Base-by-base conservation (phyloP, 768 basidiomycete genomes). In the Clathrus columnatus region DNA sequence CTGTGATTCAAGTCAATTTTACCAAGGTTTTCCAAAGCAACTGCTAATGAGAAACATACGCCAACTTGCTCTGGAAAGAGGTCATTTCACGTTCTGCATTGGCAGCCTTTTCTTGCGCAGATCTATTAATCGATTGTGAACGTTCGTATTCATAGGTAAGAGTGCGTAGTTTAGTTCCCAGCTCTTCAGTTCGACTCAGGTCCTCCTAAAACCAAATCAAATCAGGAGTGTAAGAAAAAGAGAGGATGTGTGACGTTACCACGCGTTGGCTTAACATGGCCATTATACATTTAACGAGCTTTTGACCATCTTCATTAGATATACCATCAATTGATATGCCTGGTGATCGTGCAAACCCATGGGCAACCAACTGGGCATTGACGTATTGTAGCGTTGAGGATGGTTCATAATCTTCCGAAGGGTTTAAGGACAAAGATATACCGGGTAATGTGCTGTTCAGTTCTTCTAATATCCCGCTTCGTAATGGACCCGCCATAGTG, bases 101-200 rank as follows among this genome's bases (percentile, higher is more conserved):
- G 14, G 82, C 83, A 1, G 80, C 77, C 23, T 70, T 77, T 47
- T 88, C 88, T 4, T 70, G 73, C 11, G 80, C 77, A 8, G 73
- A 65, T 17, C 73, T 72, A 64, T 90, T 75, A 77, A 90, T 81
- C 1, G 79, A 77, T 29, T 71, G 69, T 57, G 91, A 73, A 11
- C 91, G 78, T 64, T 91, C 88, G 57, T 89, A 76, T 61, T 93
- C 91, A 58, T 93, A 92, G 2, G 80, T 78, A 1, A 91, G 71
- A 1, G 87, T 91, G 21, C 87, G 76, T 17, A 87, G 67, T 61
- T 87, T 88, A 0, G 86, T 83, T 0, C 82, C 77, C 5, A 91
- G 62, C 10, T 87, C 82, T 63, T 93, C 91, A 30, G 84, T 81
- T n/a, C 81, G 74, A 8, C 78, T 72, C 81, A 91, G 86, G 66